Percentiles rank a stretch among this genome's conserved stretches.
Evolutionary conservation across 2,329 filamentous ascomycete species (phyloP).

Genomic region (Pseudogymnoascus sp.): DNA sequence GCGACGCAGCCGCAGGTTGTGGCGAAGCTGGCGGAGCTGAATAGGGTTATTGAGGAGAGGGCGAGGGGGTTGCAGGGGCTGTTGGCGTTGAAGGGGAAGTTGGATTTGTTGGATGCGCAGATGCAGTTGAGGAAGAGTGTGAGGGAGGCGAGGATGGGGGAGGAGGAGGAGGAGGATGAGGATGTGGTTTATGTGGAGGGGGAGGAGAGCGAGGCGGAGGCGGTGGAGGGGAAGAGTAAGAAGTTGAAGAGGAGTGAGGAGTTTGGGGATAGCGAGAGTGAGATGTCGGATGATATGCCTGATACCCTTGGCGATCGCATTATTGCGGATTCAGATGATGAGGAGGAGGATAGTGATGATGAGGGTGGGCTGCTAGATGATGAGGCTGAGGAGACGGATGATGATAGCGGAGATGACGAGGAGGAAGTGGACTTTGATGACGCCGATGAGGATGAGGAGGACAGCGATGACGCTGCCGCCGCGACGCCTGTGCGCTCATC

Average conservation of each 20-base stretch:
- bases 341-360: constrained; percentile 38
- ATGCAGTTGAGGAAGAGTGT: constrained; percentile 71
- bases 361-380: constrained; percentile 44
- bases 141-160: constrained; percentile 41
- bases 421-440: constrained; percentile 42
- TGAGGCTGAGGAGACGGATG: constrained; percentile 42
- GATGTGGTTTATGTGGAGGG: constrained; percentile 84
- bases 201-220: constrained; percentile 52
- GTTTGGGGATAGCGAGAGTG: constrained; percentile 25
- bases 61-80: constrained; percentile 76
- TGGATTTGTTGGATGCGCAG: constrained; percentile 90
- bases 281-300: constrained; percentile 33
- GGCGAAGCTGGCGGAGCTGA: constrained; percentile 69
- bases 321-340: constrained; percentile 43
- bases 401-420: constrained; percentile 32
- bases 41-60: constrained; percentile 81
- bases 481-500: constrained; percentile 9
- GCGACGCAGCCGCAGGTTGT: constrained; percentile 80
- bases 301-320: constrained; percentile 37
- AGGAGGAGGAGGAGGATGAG: constrained; percentile 42
- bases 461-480: constrained; percentile 36
- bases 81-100: constrained; percentile 84
- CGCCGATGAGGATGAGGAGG: constrained; percentile 37
- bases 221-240: constrained; percentile 48
- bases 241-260: constrained; percentile 21